Percentiles rank a stretch among this genome's conserved stretches.
Conservation (phyloP, 1,139 yeast genomes). For the Yamadazyma oceani region DNA sequence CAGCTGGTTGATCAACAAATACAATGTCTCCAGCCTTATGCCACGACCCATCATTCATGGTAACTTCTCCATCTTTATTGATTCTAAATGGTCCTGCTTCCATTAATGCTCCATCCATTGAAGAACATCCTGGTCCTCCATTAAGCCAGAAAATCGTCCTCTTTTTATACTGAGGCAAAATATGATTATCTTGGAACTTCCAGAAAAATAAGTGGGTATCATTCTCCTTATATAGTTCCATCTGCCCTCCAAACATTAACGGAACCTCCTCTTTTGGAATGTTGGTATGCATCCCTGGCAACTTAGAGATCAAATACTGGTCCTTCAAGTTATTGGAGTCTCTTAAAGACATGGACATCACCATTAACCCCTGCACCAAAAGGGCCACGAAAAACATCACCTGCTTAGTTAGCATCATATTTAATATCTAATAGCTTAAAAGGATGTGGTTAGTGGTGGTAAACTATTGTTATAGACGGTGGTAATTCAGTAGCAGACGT, state of each 20-base stretch:
- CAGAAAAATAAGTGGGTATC: conserved; percentile 78
- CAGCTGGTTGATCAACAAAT: conserved; percentile 93
- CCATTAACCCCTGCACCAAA: not conserved
- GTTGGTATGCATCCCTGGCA: conserved; percentile 43
- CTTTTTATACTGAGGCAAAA: conserved; percentile 29
- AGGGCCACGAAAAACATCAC: not conserved
- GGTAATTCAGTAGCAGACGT: too few species aligned
- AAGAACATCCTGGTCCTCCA: conserved; percentile 98
- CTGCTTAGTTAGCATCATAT: too few species aligned
- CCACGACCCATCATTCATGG: conserved; percentile 80
- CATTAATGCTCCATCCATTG: conserved; percentile 95
- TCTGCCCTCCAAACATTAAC: conserved; percentile 71
- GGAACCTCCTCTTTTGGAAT: conserved; percentile 39
- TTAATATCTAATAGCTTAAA: too few species aligned
- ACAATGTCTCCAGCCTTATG: conserved; percentile 73
- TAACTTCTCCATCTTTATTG: conserved; percentile 40
- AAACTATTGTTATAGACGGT: too few species aligned
- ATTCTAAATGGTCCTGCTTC: conserved; percentile 90
- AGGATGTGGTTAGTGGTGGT: too few species aligned
- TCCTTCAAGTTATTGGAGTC: conserved; percentile 1
- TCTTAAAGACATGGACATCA: not conserved
- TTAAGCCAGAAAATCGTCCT: conserved; percentile 81
- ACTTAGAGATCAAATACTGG: conserved; percentile 32
- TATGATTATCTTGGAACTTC: conserved; percentile 52
- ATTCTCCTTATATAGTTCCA: conserved; percentile 53